These are phyloP conservation scores for Xylaria sp. DNA, from an alignment of 2,329 filamentous ascomycete species.

Conservation along the genomic window DNA sequence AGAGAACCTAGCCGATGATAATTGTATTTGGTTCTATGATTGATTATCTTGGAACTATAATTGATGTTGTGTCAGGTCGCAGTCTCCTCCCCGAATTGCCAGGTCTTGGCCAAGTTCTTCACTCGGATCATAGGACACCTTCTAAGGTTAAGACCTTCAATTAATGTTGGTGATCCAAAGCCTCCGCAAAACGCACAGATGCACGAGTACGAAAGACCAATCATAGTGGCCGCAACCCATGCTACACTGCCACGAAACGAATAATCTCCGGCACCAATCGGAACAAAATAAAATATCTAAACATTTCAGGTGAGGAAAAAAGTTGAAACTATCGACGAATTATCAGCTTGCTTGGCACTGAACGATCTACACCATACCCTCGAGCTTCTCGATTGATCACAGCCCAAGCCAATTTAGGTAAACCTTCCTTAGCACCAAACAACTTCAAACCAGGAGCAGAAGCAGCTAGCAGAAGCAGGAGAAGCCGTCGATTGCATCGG, in stretches of 20 bases:
- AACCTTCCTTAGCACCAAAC: constrained; percentile 8
- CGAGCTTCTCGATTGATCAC: background rate
- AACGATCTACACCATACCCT: background rate
- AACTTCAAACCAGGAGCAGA: constrained; percentile 13
- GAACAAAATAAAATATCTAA: constrained; percentile 1
- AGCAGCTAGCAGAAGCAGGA: background rate
- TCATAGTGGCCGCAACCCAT: background rate
- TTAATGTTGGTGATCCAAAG: background rate
- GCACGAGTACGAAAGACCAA: constrained; percentile 3
- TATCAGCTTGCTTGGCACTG: background rate
- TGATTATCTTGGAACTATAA: background rate
- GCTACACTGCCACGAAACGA: constrained; percentile 12
- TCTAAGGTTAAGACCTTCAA: background rate
- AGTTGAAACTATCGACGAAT: constrained; percentile 22
- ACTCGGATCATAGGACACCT: background rate
- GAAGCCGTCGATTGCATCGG: constrained; percentile 19
- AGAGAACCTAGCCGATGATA: background rate
- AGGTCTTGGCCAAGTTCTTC: background rate
- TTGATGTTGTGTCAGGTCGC: background rate
- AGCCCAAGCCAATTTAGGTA: constrained; percentile 8
- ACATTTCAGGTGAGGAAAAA: no score
- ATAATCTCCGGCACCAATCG: constrained; percentile 24
- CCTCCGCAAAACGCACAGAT: background rate
- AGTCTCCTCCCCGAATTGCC: background rate
- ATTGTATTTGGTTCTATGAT: background rate